Conservation (phyloP, 2,329 filamentous ascomycete genomes). For the Davidsoniella australis region DNA sequence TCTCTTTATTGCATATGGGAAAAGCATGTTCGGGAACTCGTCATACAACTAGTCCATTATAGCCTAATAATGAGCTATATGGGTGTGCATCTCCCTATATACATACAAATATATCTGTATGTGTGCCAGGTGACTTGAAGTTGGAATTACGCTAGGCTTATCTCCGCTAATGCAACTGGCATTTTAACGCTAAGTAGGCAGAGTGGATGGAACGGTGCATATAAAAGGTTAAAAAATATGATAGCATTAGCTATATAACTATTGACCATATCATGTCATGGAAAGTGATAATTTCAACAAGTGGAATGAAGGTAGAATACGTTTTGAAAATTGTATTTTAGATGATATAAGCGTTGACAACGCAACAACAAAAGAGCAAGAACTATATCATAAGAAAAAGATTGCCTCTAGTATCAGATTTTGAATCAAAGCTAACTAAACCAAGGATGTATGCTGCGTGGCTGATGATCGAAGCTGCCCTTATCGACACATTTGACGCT, state of each 20-base stretch:
- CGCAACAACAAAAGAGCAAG: too few relatives aligned
- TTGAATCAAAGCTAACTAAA: conserved; percentile 22
- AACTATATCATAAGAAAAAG: background rate
- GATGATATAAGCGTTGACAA: too few relatives aligned
- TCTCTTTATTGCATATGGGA: too few relatives aligned
- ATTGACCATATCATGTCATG: too few relatives aligned
- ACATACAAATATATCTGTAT: background rate
- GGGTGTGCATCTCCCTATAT: too few relatives aligned
- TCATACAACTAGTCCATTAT: too few relatives aligned
- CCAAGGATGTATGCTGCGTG: background rate
- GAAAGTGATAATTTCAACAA: too few relatives aligned
- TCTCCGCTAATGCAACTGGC: background rate
- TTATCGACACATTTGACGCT: conserved; percentile 5
- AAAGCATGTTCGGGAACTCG: too few relatives aligned
- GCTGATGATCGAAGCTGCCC: background rate
- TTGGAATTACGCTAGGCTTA: background rate
- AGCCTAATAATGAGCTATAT: background rate
- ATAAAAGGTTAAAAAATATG: too few relatives aligned
- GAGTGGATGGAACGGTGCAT: background rate
- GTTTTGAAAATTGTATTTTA: too few relatives aligned
- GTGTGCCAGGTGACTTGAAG: background rate
- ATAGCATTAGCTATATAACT: too few relatives aligned
- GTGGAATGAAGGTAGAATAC: too few relatives aligned
- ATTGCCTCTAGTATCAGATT: background rate
- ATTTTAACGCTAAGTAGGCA: background rate